Evolutionary conservation across 2,329 filamentous ascomycete species (phyloP).

Genomic region (Cytospora leucostoma): DNA sequence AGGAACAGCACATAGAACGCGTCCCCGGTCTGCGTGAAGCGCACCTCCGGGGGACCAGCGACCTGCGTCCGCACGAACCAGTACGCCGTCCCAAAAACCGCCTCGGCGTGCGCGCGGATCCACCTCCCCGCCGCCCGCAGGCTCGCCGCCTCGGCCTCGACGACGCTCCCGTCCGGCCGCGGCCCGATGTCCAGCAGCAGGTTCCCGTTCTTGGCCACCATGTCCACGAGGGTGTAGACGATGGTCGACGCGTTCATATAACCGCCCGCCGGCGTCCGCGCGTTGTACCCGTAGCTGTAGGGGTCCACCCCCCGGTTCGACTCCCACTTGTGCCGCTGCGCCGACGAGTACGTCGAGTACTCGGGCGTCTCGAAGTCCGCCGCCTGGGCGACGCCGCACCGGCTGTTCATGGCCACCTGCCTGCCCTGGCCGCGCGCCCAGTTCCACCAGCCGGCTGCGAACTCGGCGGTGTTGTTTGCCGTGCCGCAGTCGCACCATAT

Average conservation of each 20-base stretch:
- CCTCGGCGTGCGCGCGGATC: slow-evolving; percentile 56
- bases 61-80: slow-evolving; percentile 50
- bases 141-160: slow-evolving; percentile 48
- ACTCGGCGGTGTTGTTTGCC: slow-evolving; percentile 44
- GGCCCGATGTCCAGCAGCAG: slow-evolving; percentile 59
- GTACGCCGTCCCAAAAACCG: slow-evolving; percentile 59
- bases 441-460: slow-evolving; percentile 47
- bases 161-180: slow-evolving; percentile 54
- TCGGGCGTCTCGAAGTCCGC: slow-evolving; percentile 63
- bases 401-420: slow-evolving; percentile 57
- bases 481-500: slow-evolving; percentile 54
- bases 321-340: slow-evolving; percentile 61
- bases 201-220: slow-evolving; percentile 58
- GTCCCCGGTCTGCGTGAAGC: slow-evolving; percentile 48
- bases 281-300: slow-evolving; percentile 60
- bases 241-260: slow-evolving; percentile 56
- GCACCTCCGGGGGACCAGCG: slow-evolving; percentile 35
- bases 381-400: slow-evolving; percentile 54
- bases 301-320: slow-evolving; percentile 62
- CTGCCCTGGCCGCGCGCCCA: slow-evolving; percentile 40
- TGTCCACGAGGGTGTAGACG: slow-evolving; percentile 51
- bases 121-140: slow-evolving; percentile 54
- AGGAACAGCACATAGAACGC: slow-evolving; percentile 50
- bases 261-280: slow-evolving; percentile 48
- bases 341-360: slow-evolving; percentile 51